A percentile compares a stretch with the other conserved stretches of the same genome.
These are phyloP conservation scores for Lecanicillium sp. DNA, from an alignment of 2,329 filamentous ascomycete species.

Conservation along the genomic window DNA sequence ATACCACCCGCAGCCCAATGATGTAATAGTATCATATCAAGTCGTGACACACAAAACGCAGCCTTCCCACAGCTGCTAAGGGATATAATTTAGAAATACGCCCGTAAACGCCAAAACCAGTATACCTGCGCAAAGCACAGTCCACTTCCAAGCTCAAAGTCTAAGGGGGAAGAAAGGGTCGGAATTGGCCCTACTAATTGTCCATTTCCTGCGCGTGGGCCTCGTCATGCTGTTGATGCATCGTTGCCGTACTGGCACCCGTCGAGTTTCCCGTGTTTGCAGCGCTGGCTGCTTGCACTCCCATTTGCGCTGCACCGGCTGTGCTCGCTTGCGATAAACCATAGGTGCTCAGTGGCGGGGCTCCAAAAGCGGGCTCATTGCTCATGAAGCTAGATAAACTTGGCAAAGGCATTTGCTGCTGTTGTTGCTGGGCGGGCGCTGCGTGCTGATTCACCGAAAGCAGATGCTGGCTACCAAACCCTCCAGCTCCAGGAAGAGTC, in stretches of 20 bases:
- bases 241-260: constrained; percentile 29
- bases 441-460: neutral
- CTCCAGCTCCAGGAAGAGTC: neutral
- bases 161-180: no score
- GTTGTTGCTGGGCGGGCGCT: constrained; percentile 13
- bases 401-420: constrained; percentile 12
- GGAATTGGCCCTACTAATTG: no score
- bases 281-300: constrained; percentile 14
- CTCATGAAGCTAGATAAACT: constrained; percentile 20
- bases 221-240: constrained; percentile 19
- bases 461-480: constrained; percentile 1
- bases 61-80: no score
- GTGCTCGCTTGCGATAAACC: constrained; percentile 21
- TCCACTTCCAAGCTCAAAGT: no score
- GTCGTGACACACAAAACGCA: no score
- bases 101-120: no score
- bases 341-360: constrained; percentile 12
- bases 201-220: constrained; percentile 11
- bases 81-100: no score
- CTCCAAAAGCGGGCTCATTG: constrained; percentile 16
- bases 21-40: no score
- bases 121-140: no score
- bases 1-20: no score
- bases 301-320: constrained; percentile 18
- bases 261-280: constrained; percentile 17